phyloP scores from a whole-genome alignment of 1,284 basidiomycete genomes.

The Leccinum pachyderme region DNA sequence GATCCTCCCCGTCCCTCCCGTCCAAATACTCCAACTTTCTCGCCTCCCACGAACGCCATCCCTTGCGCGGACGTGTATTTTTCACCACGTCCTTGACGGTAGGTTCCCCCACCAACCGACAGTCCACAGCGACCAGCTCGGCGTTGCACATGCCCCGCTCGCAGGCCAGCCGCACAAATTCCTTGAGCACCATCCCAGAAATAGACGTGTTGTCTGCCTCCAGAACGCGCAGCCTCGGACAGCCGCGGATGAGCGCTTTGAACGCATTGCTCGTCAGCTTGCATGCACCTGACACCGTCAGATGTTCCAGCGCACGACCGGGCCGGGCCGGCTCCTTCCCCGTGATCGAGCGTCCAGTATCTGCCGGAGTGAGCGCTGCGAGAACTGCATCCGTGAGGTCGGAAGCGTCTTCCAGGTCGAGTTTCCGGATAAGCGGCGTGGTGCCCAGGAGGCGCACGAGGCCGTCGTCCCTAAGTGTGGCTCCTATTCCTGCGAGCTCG shows the following conservation, averaged over 20 bases:
- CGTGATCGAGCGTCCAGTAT: neutral
- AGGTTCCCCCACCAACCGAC: constrained; percentile 63
- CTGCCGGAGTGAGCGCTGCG: constrained; percentile 57
- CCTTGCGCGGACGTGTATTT: constrained; percentile 63
- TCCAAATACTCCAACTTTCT: constrained; percentile 66
- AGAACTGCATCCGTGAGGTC: constrained; percentile 77
- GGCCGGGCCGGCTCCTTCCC: constrained; percentile 31
- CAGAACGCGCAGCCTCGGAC: constrained; percentile 60
- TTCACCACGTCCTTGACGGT: constrained; percentile 56
- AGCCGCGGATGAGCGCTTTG: constrained; percentile 60
- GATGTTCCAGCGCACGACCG: constrained; percentile 69
- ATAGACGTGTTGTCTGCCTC: constrained; percentile 81
- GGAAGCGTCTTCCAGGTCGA: constrained; percentile 84
- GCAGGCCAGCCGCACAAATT: constrained; percentile 61
- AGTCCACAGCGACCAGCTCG: constrained; percentile 71
- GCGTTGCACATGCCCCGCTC: constrained; percentile 51
- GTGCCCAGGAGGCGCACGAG: constrained; percentile 71
- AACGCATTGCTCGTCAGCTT: constrained; percentile 65
- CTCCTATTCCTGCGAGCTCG: constrained; percentile 77
- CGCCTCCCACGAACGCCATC: constrained; percentile 70
- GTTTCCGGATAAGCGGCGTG: constrained; percentile 65
- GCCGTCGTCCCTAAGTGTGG: constrained; percentile 67
- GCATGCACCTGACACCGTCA: constrained; percentile 69
- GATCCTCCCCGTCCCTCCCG: constrained; percentile 57
- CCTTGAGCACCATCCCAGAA: constrained; percentile 57